These are phyloP conservation scores for Tylopilus intermedius DNA, from an alignment of 768 basidiomycete species.

Conservation along the genomic window DNA sequence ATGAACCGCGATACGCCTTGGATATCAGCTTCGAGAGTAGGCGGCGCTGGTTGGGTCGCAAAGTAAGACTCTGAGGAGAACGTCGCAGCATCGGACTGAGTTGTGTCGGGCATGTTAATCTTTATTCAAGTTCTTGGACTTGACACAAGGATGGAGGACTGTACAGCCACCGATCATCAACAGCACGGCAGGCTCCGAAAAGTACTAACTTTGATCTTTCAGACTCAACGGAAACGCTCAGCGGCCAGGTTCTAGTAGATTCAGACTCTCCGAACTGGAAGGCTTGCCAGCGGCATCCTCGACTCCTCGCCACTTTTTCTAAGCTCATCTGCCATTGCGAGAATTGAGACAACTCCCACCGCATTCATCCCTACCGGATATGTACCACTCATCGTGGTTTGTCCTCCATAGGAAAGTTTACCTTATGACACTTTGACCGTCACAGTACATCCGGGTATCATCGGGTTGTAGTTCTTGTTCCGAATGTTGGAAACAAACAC, in stretches of 20 bases:
- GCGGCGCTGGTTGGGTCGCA: constrained; percentile 76
- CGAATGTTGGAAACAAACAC: background rate
- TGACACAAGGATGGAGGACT: background rate
- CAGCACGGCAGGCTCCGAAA: too few relatives aligned
- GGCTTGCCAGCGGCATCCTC: too few relatives aligned
- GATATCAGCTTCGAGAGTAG: constrained; percentile 64
- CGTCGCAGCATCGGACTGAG: constrained; percentile 12
- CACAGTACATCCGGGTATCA: background rate
- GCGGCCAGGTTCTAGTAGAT: too few relatives aligned
- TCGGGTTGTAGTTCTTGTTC: background rate
- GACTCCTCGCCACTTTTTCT: too few relatives aligned
- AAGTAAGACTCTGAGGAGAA: constrained; percentile 93
- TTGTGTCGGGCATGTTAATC: constrained; percentile 10
- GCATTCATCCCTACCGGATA: too few relatives aligned
- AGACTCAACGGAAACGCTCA: too few relatives aligned
- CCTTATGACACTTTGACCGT: background rate
- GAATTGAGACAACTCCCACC: too few relatives aligned
- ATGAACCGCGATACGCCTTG: constrained; percentile 65
- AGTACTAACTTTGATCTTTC: too few relatives aligned
- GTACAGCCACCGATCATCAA: constrained; percentile 10
- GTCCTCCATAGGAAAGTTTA: too few relatives aligned
- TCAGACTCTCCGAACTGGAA: too few relatives aligned
- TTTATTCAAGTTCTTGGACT: background rate
- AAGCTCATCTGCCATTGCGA: too few relatives aligned
- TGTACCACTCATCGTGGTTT: too few relatives aligned